Evolutionary conservation across 768 basidiomycete genomes (phyloP).

Genomic region (Phaffia australis): DNA sequence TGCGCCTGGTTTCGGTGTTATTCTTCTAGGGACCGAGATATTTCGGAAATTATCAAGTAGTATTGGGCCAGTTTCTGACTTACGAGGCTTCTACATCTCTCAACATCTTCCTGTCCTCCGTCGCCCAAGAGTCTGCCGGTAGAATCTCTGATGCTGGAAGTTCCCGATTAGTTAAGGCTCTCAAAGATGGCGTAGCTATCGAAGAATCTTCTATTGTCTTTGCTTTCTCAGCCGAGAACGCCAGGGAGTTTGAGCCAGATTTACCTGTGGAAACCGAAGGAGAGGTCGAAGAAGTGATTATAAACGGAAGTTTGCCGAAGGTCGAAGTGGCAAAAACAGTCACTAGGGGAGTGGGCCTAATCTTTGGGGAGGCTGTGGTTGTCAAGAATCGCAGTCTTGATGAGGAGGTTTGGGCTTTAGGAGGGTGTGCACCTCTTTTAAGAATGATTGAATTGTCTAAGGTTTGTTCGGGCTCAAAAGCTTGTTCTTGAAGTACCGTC

Average conservation of each 20-base stretch:
- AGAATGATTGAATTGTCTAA: conserved; percentile 64
- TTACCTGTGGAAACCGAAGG: conserved; percentile 1
- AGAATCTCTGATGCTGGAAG: conserved; percentile 22
- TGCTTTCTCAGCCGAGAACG: conserved; percentile 25
- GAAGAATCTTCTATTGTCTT: conserved; percentile 29
- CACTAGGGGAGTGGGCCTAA: conserved; percentile 5
- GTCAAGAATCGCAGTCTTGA: conserved; percentile 57
- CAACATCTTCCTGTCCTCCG: conserved; percentile 56
- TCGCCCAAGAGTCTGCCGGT: conserved; percentile 32
- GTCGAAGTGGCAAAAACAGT: conserved; percentile 6
- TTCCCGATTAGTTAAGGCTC: conserved; percentile 44
- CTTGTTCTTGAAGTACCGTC: no score
- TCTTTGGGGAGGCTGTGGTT: conserved; percentile 49
- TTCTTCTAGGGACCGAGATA: conserved; percentile 54
- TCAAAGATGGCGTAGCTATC: conserved; percentile 40
- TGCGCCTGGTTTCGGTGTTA: not conserved
- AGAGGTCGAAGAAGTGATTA: conserved; percentile 13
- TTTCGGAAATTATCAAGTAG: conserved; percentile 61
- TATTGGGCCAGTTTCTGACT: conserved; percentile 63
- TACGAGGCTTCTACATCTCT: conserved; percentile 75
- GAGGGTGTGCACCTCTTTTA: conserved; percentile 64
- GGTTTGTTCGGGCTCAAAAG: conserved; percentile 37
- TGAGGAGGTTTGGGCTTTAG: conserved; percentile 65
- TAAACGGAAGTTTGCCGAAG: conserved; percentile 20
- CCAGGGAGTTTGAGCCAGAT: conserved; percentile 24